Base-by-base conservation (phyloP, 139 green algal genomes). In the Chlorella sorokiniana region DNA sequence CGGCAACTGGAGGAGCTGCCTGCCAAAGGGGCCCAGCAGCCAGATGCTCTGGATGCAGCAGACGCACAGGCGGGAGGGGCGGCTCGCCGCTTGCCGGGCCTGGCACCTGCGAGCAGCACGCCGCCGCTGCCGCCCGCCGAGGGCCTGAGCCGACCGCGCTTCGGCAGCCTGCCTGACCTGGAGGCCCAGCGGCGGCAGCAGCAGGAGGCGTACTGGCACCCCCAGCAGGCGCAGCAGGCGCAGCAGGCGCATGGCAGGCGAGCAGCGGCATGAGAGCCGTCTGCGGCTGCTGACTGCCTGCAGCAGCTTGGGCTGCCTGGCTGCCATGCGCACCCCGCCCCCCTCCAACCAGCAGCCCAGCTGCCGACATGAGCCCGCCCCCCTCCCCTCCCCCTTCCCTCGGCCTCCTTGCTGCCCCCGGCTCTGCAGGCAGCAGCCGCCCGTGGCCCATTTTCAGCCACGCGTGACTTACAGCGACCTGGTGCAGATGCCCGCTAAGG, bases 401-500 rank as follows among this genome's bases (percentile, higher is more conserved):
- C 9, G 42, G 27, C 14, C 61, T 48, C 18, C 38, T 40, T 51
- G 14, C 67, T 14, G 0, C 7, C 38, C 14, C 42, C 18, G 27
- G 48, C 31, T 29, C 40, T 64, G 45, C 77, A 83, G 77, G 77
- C 64, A 77, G 7, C 37, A 3, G 20, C 78, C 78, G 27, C 64
- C 78, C 2, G 29, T 83, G 14, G 78, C 78, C 3, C 44, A 41
- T 16, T 83, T 83, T 52, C 42, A 83, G 67, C 69, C 61, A 0
- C 64, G 41, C 29, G 54, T 84, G 35, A 20, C 42, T 0, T 84
- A 86, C 29, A 44, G 69, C 16, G 84, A 88, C 63, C 27, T 90
- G 29, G 41, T 82, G n/a, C 70, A 87, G 25, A 91, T 92, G 89
- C 69, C 74, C 20, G 73, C 81, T 1, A 33, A 48, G 23, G 69